Evolutionary conservation across 768 basidiomycete species (phyloP).

Genomic region (Russula lepida): DNA sequence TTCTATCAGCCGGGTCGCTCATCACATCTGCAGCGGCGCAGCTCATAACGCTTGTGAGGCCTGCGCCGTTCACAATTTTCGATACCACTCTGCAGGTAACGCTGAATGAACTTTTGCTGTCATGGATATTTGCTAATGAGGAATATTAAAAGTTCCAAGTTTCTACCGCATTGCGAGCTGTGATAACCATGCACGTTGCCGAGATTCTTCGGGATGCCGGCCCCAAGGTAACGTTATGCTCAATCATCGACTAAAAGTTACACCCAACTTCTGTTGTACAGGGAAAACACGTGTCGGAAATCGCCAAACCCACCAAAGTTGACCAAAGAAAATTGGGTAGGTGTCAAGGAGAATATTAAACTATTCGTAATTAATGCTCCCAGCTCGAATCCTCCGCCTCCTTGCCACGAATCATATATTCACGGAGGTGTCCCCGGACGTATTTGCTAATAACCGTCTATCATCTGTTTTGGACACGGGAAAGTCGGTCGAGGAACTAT

Average conservation of each 20-base stretch:
- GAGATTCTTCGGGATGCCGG: conserved; percentile 20
- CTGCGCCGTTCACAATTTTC: neutral
- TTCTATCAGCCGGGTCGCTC: conserved; percentile 1
- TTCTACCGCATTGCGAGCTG: neutral
- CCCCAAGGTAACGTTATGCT: neutral
- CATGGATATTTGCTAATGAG: neutral
- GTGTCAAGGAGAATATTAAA: neutral
- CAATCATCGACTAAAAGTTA: too few relatives aligned
- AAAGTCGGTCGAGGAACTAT: conserved; percentile 22
- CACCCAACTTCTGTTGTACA: neutral
- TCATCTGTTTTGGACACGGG: conserved; percentile 28
- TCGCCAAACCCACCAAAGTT: conserved; percentile 27
- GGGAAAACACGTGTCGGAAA: conserved; percentile 30
- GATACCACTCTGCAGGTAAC: conserved; percentile 2
- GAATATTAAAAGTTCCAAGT: neutral
- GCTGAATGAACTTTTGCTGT: neutral
- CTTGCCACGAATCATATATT: conserved; percentile 28
- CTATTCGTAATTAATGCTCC: too few relatives aligned
- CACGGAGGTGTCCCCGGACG: conserved; percentile 23
- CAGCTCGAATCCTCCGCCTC: conserved; percentile 26
- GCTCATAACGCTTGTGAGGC: conserved; percentile 5
- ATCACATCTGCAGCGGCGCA: conserved; percentile 4
- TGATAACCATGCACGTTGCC: neutral
- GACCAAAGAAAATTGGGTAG: conserved; percentile 15
- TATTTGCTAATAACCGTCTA: conserved; percentile 26